A percentile compares a stretch with the other conserved stretches of the same genome.
phyloP scores from a whole-genome alignment of 2,329 filamentous ascomycete genomes.

The Scedosporium boydii region DNA sequence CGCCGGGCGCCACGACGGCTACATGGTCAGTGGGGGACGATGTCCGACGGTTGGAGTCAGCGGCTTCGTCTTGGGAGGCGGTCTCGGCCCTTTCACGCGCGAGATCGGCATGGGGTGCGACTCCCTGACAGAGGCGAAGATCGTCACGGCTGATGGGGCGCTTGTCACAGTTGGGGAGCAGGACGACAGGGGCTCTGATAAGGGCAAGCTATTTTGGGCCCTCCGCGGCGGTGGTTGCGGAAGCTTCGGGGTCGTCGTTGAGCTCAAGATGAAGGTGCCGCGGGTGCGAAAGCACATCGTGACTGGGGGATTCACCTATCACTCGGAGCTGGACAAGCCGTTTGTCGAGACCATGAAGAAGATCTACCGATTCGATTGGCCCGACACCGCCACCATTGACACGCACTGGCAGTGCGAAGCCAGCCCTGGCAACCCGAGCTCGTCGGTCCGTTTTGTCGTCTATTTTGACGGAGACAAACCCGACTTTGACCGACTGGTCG shows the following conservation, averaged over 20 bases:
- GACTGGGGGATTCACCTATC: conserved; percentile 15
- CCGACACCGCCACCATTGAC: conserved; percentile 18
- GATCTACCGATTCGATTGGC: conserved; percentile 18
- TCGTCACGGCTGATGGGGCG: conserved; percentile 21
- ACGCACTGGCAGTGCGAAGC: conserved; percentile 13
- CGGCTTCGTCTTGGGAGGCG: conserved; percentile 28
- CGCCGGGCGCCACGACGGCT: conserved; percentile 12
- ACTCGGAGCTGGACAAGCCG: conserved; percentile 1
- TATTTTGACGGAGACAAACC: conserved; percentile 10
- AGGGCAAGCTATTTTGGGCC: conserved; percentile 25
- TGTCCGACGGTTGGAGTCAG: conserved; percentile 26
- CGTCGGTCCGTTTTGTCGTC: conserved; percentile 10
- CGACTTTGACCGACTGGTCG: conserved; percentile 6
- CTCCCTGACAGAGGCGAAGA: conserved; percentile 12
- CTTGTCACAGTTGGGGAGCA: conserved; percentile 15
- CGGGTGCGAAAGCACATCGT: conserved; percentile 12
- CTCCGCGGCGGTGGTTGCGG: conserved; percentile 28
- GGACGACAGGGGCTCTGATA: conserved; percentile 11
- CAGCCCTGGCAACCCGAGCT: not conserved
- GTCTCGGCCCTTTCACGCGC: conserved; percentile 22
- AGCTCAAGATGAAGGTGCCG: conserved; percentile 18
- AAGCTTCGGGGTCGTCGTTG: conserved; percentile 27
- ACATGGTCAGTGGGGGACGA: conserved; percentile 20
- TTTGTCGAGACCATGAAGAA: conserved; percentile 13
- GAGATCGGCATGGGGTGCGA: conserved; percentile 16